phyloP scores from a whole-genome alignment of 108 stramenopile species.

The Nannochloropsis gaditana region DNA sequence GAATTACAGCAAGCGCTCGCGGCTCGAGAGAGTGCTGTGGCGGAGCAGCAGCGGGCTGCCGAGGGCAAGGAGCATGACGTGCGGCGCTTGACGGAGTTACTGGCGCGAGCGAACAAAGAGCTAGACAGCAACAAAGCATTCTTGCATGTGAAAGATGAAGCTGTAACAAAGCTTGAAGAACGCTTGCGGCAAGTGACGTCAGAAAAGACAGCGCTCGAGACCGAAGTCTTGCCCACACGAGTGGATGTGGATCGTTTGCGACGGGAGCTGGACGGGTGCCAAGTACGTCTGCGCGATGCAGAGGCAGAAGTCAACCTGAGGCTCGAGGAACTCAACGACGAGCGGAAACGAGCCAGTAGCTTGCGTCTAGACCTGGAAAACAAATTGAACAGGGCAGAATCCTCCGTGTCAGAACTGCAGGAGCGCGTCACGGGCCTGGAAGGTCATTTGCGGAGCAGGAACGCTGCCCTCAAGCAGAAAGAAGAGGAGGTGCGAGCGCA shows the following conservation, averaged over 20 bases:
- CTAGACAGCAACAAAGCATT: conserved; percentile 16
- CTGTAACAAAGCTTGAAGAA: neutral
- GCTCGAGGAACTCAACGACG: neutral
- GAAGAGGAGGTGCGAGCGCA: neutral
- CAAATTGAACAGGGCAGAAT: neutral
- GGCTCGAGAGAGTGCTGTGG: neutral
- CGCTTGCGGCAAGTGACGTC: neutral
- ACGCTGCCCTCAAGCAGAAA: neutral
- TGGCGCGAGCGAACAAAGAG: conserved; percentile 16
- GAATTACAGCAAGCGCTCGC: conserved; percentile 8
- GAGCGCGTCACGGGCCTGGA: neutral
- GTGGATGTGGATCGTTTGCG: neutral
- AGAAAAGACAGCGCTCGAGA: neutral
- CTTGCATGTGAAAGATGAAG: neutral
- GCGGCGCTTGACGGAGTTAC: neutral
- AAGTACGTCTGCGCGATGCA: neutral
- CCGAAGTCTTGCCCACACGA: conserved; percentile 12
- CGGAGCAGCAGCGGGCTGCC: neutral
- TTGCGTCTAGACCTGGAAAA: conserved; percentile 12
- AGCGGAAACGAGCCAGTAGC: neutral
- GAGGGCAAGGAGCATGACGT: conserved; percentile 12
- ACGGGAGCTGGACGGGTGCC: neutral
- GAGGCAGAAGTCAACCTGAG: neutral
- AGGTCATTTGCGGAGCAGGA: conserved; percentile 1
- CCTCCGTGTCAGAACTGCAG: neutral